Evolutionary conservation across 1,284 basidiomycete species (phyloP).

Genomic region (Cystobasidium slooffiae): DNA sequence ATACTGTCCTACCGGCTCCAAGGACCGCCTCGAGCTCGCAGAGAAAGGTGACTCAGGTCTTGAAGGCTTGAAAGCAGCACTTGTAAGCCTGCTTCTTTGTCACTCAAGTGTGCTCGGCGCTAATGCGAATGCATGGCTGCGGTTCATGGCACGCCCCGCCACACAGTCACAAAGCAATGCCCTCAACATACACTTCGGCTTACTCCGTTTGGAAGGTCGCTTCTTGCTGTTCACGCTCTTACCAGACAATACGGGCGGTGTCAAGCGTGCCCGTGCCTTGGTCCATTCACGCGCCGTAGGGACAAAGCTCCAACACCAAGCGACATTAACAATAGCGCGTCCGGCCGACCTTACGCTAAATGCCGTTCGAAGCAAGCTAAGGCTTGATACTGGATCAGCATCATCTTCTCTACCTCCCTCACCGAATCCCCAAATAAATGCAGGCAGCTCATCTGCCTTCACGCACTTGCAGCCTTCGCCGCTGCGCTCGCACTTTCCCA

Average conservation of each 20-base stretch:
- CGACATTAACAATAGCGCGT: slow-evolving; percentile 28
- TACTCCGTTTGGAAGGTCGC: slow-evolving; percentile 39
- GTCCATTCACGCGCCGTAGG: slow-evolving; percentile 43
- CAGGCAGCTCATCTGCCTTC: slow-evolving; percentile 6
- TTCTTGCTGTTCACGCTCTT: slow-evolving; percentile 34
- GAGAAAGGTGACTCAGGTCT: slow-evolving; percentile 27
- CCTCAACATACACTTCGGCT: slow-evolving; percentile 36
- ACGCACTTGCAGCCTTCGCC: slow-evolving; percentile 32
- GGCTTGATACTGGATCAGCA: slow-evolving; percentile 36
- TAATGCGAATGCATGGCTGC: neutral
- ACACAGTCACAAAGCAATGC: slow-evolving; percentile 32
- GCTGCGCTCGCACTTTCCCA: slow-evolving; percentile 20
- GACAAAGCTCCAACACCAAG: slow-evolving; percentile 32
- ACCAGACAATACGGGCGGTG: slow-evolving; percentile 37
- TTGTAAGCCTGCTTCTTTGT: slow-evolving; percentile 10
- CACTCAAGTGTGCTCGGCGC: neutral
- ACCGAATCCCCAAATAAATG: slow-evolving; percentile 37
- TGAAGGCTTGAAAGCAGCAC: slow-evolving; percentile 13
- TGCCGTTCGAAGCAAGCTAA: slow-evolving; percentile 42
- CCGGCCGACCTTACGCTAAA: slow-evolving; percentile 23
- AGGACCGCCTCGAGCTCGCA: slow-evolving; percentile 36
- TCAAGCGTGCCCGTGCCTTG: slow-evolving; percentile 37
- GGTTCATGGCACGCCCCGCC: neutral
- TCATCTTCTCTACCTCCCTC: slow-evolving; percentile 32
- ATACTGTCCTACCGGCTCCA: slow-evolving; percentile 32